Conservation (phyloP, 371 early-diverging fungal species). For the Saksenaea vasiformis region DNA sequence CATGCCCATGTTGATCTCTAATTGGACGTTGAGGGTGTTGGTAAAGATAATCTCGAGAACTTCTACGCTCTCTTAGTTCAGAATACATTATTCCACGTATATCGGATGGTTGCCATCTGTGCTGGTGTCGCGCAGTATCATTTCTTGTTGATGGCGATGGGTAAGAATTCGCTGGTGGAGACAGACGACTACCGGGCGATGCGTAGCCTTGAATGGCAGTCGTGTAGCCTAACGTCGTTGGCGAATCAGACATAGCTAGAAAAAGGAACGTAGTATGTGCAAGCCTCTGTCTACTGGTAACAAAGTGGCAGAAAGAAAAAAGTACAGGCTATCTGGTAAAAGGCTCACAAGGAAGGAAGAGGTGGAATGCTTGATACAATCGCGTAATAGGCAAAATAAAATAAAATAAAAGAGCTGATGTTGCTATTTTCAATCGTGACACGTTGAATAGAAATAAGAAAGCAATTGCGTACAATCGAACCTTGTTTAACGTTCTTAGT, state of each 20-base stretch:
- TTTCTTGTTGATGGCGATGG: not conserved
- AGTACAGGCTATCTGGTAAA: too few species aligned
- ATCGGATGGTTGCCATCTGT: not conserved
- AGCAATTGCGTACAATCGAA: not conserved
- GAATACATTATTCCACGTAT: not conserved
- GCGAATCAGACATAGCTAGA: not conserved
- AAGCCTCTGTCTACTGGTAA: too few species aligned
- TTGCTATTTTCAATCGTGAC: conserved; percentile 1
- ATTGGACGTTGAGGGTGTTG: not conserved
- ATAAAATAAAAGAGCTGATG: not conserved
- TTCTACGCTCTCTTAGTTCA: conserved; percentile 1
- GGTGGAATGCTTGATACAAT: too few species aligned
- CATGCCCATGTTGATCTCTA: conserved; percentile 19
- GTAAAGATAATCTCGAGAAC: not conserved
- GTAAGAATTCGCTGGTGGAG: not conserved
- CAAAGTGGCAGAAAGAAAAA: too few species aligned
- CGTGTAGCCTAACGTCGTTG: not conserved
- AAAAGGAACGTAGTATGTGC: too few species aligned
- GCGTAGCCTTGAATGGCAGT: not conserved
- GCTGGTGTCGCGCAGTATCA: not conserved
- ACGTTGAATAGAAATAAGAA: not conserved
- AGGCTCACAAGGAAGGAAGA: too few species aligned
- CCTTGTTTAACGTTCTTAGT: not conserved
- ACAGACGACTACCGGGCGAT: conserved; percentile 2
- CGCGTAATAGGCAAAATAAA: conserved; percentile 7